A percentile compares a stretch with the other conserved stretches of the same genome.
phyloP scores from a whole-genome alignment of 441 rosid species.

The Erodium texanum region DNA sequence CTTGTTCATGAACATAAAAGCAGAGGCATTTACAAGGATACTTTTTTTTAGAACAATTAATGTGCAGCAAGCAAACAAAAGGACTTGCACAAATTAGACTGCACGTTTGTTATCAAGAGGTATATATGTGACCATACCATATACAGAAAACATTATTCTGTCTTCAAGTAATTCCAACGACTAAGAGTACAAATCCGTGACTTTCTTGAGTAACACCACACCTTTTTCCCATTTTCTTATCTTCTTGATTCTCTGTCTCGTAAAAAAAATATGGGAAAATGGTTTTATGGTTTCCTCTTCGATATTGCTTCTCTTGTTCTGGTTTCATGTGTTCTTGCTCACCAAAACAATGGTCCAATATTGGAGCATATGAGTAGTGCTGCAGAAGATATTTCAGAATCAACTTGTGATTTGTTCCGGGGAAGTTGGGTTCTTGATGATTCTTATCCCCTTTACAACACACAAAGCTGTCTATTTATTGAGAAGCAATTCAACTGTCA shows the following conservation, averaged over 20 bases:
- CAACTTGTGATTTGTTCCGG: conserved; percentile 18
- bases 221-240: conserved; percentile 4
- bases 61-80: background rate
- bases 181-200: background rate
- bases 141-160: conserved; percentile 1
- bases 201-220: background rate
- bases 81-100: background rate
- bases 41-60: too few relatives aligned
- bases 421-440: conserved; percentile 18
- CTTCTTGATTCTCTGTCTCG: background rate
- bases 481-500: conserved; percentile 7
- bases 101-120: background rate
- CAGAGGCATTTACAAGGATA: too few relatives aligned
- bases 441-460: conserved; percentile 10
- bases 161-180: conserved; percentile 17
- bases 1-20: too few relatives aligned
- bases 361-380: background rate
- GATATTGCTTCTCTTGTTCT: conserved; percentile 7
- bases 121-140: background rate
- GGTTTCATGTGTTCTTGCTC: background rate
- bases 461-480: conserved; percentile 14
- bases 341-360: too few relatives aligned
- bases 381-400: too few relatives aligned
- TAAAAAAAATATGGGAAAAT: conserved; percentile 11
- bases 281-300: conserved; percentile 2